Conservation (phyloP, 2,329 filamentous ascomycete genomes). For the Fusarium pininemorale region DNA sequence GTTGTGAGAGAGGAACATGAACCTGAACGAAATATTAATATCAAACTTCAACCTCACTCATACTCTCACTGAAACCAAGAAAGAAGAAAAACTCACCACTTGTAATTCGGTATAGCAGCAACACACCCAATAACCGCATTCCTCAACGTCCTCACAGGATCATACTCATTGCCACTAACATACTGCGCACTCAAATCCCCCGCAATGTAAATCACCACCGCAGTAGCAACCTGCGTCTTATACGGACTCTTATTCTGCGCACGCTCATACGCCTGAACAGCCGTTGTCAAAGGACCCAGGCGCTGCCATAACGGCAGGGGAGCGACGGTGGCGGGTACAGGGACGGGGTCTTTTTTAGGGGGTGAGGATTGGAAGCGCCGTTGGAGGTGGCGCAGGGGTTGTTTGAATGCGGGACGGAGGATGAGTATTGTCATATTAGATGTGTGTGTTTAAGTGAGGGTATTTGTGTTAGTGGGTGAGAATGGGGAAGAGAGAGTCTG, state of each 20-base stretch:
- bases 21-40: constrained; percentile 58
- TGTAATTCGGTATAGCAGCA: constrained; percentile 80
- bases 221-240: constrained; percentile 79
- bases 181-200: constrained; percentile 82
- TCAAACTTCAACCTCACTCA: neutral
- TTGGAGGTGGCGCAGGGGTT: constrained; percentile 23
- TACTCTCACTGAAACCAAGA: neutral
- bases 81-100: constrained; percentile 68
- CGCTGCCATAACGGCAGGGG: constrained; percentile 62
- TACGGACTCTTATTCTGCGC: constrained; percentile 78
- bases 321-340: constrained; percentile 31
- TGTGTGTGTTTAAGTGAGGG: too few species aligned
- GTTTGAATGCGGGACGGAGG: constrained; percentile 29
- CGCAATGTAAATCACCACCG: constrained; percentile 79
- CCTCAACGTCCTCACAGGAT: constrained; percentile 73
- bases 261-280: constrained; percentile 70
- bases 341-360: constrained; percentile 28
- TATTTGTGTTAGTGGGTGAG: neutral
- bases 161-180: constrained; percentile 71
- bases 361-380: constrained; percentile 29
- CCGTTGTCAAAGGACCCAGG: constrained; percentile 64
- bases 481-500: neutral
- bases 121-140: constrained; percentile 79
- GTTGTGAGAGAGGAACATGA: constrained; percentile 78
- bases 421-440: constrained; percentile 23